Evolutionary conservation across 2,329 filamentous ascomycete species (phyloP), one percentile per base, ranked within the genome.

Genomic region (Pseudogymnoascus sp.): DNA sequence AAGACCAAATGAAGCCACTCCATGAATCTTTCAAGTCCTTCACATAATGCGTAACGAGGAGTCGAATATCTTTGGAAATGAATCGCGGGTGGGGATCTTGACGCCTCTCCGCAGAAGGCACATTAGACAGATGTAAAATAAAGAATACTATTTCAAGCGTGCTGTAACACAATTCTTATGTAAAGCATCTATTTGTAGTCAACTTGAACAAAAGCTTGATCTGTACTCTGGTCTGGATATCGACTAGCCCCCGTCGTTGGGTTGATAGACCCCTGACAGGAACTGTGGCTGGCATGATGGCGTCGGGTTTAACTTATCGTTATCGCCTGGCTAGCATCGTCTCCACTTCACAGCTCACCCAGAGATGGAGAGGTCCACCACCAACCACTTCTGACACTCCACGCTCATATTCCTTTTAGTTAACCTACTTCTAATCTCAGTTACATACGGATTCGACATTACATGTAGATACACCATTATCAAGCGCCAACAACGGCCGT

Each of bases 11-110:
- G 47, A 54, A 54, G 28, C 47, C 47, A 54, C 47, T 54, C 9
- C 47, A 54, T 54, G 47, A 54, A 54, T 34, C 47, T 54, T 54
- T 54, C 25, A 54, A 54, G 14, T 54, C 47, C 47, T 54, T 54
- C 47, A 54, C 47, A 54, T 54, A 34, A 54, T 22, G 28, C 28
- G 28, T 34, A 32, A 54, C 28, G 47, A 54, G 47, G 47, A 54
- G 47, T 54, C 47, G 18, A 16, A 30, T 54, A 54, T 20, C 7
- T 54, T 54, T 54, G 28, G 47, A 54, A 32, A 54, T 54, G 9
- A 14, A 20, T 54, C 28, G 47, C 47, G 20, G 22, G 8, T 16
- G 12, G 25, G 25, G 16, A 30, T 30, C 14, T 50, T 50, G 28
- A 54, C 20, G n/a, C 47, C 28, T 54, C 25, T 54, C 28, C 16